Percentiles rank a stretch among this genome's conserved stretches.
phyloP scores from a whole-genome alignment of 129 eudicot genomes.

The Mikania micrantha region DNA sequence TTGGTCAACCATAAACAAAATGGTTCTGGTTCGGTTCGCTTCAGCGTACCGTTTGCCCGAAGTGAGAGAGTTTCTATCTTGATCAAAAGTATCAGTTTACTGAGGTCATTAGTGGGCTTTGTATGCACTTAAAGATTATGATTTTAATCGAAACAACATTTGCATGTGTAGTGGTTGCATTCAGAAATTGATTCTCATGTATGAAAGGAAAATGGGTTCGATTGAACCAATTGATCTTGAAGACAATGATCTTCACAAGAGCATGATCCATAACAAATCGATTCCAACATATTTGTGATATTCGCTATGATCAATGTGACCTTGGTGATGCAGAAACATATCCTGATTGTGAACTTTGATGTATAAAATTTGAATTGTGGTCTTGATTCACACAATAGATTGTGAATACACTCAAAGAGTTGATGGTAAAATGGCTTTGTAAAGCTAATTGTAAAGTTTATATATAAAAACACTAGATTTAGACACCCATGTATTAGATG shows the following conservation, averaged over 20 bases:
- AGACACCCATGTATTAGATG: too few relatives aligned
- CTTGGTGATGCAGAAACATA: neutral
- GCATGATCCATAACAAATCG: neutral
- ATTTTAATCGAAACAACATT: neutral
- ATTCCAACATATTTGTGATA: neutral
- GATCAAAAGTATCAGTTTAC: too few relatives aligned
- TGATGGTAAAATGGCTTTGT: too few relatives aligned
- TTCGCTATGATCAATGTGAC: neutral
- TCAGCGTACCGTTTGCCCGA: neutral
- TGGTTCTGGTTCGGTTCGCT: neutral
- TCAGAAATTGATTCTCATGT: neutral
- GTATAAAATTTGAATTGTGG: neutral
- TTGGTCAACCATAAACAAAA: constrained; percentile 16
- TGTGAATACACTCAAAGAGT: too few relatives aligned
- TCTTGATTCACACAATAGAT: neutral
- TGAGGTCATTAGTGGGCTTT: too few relatives aligned
- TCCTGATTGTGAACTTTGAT: neutral
- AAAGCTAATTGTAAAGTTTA: too few relatives aligned
- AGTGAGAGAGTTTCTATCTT: neutral
- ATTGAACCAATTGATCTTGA: neutral
- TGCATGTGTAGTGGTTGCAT: neutral
- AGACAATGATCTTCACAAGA: neutral
- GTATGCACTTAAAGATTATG: neutral
- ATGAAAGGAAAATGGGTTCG: neutral
- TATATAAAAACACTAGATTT: too few relatives aligned